Percentiles rank a stretch among this genome's conserved stretches.
phyloP scores from a whole-genome alignment of 345 rosid species.

The Citrus medica region DNA sequence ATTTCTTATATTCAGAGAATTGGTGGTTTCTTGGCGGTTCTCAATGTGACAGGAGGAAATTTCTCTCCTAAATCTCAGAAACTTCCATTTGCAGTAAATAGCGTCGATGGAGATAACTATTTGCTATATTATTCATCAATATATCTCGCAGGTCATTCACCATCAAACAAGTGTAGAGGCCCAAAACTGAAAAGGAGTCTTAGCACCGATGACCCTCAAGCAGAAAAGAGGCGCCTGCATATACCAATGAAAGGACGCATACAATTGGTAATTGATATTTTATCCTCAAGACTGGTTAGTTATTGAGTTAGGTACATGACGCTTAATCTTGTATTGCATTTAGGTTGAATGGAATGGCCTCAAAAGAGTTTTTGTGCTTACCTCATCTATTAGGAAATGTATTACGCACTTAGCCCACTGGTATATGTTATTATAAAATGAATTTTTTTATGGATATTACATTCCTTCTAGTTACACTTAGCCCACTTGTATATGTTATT shows the following conservation, averaged over 20 bases:
- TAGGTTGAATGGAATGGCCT: background rate
- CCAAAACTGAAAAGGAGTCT: conserved; percentile 34
- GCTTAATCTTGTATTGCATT: background rate
- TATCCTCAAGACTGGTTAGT: background rate
- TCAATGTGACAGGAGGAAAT: conserved; percentile 56
- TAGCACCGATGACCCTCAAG: conserved; percentile 36
- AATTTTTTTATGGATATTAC: background rate
- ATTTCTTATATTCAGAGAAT: conserved; percentile 35
- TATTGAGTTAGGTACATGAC: background rate
- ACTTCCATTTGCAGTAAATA: conserved; percentile 57
- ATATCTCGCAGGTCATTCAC: conserved; percentile 30
- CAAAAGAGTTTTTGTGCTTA: background rate
- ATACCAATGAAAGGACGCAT: conserved; percentile 59
- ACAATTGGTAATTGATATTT: conserved; percentile 36
- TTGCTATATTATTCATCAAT: conserved; percentile 52
- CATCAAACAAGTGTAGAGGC: conserved; percentile 29
- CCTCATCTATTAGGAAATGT: background rate
- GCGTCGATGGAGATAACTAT: conserved; percentile 54
- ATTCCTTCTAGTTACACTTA: background rate
- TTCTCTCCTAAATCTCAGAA: conserved; percentile 50
- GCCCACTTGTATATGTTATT: background rate
- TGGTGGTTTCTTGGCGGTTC: conserved; percentile 54
- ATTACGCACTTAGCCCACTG: background rate
- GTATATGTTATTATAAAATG: background rate
- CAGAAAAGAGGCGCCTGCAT: conserved; percentile 37